Conservation (phyloP, 805 yeast genomes). For the Komagataella pastoris region DNA sequence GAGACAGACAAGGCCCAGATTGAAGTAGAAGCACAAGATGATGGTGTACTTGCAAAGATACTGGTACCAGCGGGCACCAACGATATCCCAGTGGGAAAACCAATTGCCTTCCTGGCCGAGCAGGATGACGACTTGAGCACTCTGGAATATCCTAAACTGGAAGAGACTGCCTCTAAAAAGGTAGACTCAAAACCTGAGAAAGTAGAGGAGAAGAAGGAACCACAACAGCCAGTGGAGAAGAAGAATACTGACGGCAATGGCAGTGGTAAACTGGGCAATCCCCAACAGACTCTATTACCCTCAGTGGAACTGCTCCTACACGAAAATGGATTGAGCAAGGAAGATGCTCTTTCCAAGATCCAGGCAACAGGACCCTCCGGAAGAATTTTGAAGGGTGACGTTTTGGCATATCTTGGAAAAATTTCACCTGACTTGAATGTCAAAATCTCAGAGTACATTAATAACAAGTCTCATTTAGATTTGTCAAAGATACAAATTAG, state of each 20-base stretch:
- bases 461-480: constrained; percentile 50
- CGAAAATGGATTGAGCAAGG: constrained; percentile 45
- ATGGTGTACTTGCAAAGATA: constrained; percentile 79
- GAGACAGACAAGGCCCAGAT: constrained; percentile 80
- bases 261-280: constrained; percentile 33
- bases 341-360: constrained; percentile 61
- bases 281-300: constrained; percentile 58
- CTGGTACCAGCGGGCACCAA: constrained; percentile 58
- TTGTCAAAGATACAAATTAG: constrained; percentile 49
- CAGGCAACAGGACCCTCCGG: constrained; percentile 86
- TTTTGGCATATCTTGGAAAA: constrained; percentile 68
- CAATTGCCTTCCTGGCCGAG: constrained; percentile 85
- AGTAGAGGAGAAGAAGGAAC: constrained; percentile 9
- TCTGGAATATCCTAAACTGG: constrained; percentile 43
- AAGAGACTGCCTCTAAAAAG: constrained; percentile 11
- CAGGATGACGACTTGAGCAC: constrained; percentile 67
- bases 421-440: constrained; percentile 44
- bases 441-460: constrained; percentile 41
- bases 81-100: constrained; percentile 72
- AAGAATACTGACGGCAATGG: constrained; percentile 7
- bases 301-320: constrained; percentile 61
- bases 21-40: constrained; percentile 83
- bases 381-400: constrained; percentile 81
- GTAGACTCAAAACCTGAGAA: constrained; percentile 8
- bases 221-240: constrained; percentile 8